Percentiles rank a stretch among this genome's conserved stretches.
These are phyloP conservation scores for Ustilago cynodontis DNA, from an alignment of 1,284 basidiomycete species.

Conservation along the genomic window DNA sequence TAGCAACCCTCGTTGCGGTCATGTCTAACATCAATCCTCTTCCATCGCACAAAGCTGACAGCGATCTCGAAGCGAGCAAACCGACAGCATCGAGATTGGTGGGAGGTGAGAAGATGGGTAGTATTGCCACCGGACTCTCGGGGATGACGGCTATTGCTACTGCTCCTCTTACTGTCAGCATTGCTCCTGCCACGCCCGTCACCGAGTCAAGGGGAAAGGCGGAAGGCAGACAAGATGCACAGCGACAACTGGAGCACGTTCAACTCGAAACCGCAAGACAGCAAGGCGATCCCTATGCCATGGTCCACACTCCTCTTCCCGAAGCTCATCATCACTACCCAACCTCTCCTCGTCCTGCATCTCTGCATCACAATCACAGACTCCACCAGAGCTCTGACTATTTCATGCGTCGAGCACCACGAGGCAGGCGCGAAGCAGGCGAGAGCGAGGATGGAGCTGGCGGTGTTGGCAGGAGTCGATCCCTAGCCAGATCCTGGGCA, in stretches of 20 bases:
- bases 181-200: neutral
- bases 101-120: conserved; percentile 30
- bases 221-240: conserved; percentile 27
- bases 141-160: conserved; percentile 52
- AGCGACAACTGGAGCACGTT: conserved; percentile 42
- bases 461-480: conserved; percentile 11
- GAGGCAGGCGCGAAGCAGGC: neutral
- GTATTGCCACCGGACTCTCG: conserved; percentile 47
- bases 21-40: conserved; percentile 24
- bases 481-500: conserved; percentile 18
- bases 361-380: conserved; percentile 15
- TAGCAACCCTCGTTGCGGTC: conserved; percentile 27
- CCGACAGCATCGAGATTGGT: neutral
- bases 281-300: conserved; percentile 54
- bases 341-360: conserved; percentile 7
- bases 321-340: conserved; percentile 29
- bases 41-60: neutral
- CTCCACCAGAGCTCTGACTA: conserved; percentile 16
- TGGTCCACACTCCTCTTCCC: conserved; percentile 12
- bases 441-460: neutral
- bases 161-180: conserved; percentile 33
- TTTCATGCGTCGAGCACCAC: neutral
- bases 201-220: neutral
- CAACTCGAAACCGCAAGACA: conserved; percentile 60
- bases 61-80: neutral